phyloP scores from a whole-genome alignment of 495 filamentous ascomycete species.

The Aspergillus saccharolyticus region DNA sequence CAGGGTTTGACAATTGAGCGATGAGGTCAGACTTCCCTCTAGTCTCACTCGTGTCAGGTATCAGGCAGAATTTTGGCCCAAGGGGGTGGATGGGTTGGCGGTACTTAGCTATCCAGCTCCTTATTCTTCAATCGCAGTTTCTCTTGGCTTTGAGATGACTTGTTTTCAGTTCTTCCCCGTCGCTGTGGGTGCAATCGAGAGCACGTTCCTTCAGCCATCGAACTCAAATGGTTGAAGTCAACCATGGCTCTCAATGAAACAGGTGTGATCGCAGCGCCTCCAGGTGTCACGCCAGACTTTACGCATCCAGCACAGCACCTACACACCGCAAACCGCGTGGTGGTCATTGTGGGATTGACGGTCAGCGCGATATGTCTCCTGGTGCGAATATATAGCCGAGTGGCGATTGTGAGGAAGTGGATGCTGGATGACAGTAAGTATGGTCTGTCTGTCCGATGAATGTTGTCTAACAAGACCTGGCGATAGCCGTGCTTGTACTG shows the following conservation, averaged over 20 bases:
- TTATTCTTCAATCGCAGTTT: no score
- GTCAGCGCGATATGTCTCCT: background rate
- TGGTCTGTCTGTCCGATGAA: background rate
- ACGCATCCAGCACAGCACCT: background rate
- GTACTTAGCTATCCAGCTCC: background rate
- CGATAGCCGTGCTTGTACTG: background rate
- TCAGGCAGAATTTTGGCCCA: background rate
- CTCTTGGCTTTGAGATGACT: background rate
- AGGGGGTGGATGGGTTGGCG: background rate
- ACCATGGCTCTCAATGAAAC: background rate
- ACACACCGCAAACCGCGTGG: background rate
- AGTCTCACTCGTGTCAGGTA: background rate
- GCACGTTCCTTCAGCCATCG: background rate
- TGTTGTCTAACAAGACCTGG: background rate
- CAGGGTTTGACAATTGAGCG: background rate
- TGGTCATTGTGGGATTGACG: background rate
- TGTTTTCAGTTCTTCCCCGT: background rate
- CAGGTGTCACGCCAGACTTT: background rate
- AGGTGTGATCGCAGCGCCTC: background rate
- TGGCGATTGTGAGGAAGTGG: background rate
- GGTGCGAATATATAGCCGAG: background rate
- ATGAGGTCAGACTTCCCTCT: background rate
- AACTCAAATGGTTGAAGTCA: background rate
- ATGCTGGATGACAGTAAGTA: constrained; percentile 1
- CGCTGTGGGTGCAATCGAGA: background rate